Evolutionary conservation across 139 green algal species (phyloP).

Genomic region (Tetradesmus lagerheimii): DNA sequence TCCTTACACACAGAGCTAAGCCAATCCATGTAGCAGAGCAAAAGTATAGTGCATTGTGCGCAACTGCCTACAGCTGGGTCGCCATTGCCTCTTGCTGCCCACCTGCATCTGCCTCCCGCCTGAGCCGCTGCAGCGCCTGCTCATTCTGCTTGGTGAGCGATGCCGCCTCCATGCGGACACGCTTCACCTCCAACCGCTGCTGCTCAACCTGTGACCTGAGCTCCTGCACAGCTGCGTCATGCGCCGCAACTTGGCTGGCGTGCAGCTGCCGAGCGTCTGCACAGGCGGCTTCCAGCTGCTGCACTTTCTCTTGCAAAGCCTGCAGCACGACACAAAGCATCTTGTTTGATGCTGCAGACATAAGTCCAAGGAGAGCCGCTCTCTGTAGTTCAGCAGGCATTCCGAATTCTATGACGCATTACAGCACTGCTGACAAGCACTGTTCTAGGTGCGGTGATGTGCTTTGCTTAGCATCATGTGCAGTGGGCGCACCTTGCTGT

Average conservation of each 20-base stretch:
- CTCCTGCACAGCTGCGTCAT: not conserved
- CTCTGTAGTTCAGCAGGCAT: not conserved
- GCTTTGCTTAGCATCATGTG: not conserved
- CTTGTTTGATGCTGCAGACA: not conserved
- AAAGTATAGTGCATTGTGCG: too few species aligned
- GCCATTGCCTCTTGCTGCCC: too few species aligned
- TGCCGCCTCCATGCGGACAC: not conserved
- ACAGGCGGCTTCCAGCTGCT: constrained; percentile 1
- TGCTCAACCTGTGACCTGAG: constrained; percentile 11
- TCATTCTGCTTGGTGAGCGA: constrained; percentile 37
- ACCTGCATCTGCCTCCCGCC: constrained; percentile 39
- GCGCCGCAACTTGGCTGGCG: not conserved
- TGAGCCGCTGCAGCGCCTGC: constrained; percentile 23
- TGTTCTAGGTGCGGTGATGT: not conserved
- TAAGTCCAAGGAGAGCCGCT: not conserved
- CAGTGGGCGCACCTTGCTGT: constrained; percentile 23
- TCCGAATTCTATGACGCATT: not conserved
- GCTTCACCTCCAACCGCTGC: not conserved
- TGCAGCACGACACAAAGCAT: not conserved
- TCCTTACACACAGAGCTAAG: too few species aligned
- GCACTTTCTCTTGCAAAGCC: constrained; percentile 32
- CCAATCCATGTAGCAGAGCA: too few species aligned
- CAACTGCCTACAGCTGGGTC: too few species aligned
- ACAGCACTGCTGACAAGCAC: too few species aligned
- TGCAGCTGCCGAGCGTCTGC: not conserved